These are phyloP conservation scores for Nitzschia inconspicua DNA, from an alignment of 108 stramenopile species.

Conservation along the genomic window DNA sequence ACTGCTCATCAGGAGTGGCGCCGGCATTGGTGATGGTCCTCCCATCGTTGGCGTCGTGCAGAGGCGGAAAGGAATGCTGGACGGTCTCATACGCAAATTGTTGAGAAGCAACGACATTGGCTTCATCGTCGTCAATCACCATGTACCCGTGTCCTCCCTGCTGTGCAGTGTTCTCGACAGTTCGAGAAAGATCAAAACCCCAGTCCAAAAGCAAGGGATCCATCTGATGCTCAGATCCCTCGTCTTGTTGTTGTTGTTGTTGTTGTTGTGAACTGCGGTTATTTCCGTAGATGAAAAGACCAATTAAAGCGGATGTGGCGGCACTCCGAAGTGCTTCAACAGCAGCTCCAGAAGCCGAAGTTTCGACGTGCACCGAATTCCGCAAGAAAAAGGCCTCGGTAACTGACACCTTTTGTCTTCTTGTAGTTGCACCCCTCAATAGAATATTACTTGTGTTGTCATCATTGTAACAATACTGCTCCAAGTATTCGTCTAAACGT, in stretches of 20 bases:
- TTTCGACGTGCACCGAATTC: conserved; percentile 39
- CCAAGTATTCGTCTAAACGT: conserved; percentile 54
- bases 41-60: conserved; percentile 4
- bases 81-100: conserved; percentile 33
- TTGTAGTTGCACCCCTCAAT: too few relatives aligned
- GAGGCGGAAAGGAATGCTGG: conserved; percentile 47
- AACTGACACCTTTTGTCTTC: conserved; percentile 36
- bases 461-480: conserved; percentile 28
- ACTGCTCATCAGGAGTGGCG: conserved; percentile 5
- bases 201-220: conserved; percentile 4
- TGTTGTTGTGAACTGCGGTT: conserved; percentile 2
- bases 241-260: not conserved
- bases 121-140: conserved; percentile 61
- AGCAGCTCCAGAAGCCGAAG: not conserved
- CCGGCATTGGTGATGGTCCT: not conserved
- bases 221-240: not conserved
- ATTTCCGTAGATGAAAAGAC: conserved; percentile 56
- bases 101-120: conserved; percentile 27
- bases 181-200: conserved; percentile 49
- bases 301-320: conserved; percentile 48
- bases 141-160: conserved; percentile 30
- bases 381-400: conserved; percentile 42
- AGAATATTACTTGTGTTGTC: not conserved
- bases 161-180: conserved; percentile 12
- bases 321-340: conserved; percentile 28